Percentiles rank a stretch among this genome's conserved stretches.
Evolutionary conservation across 1,139 yeast genomes (phyloP).

Genomic region (Protomyces lactucae-debilis): DNA sequence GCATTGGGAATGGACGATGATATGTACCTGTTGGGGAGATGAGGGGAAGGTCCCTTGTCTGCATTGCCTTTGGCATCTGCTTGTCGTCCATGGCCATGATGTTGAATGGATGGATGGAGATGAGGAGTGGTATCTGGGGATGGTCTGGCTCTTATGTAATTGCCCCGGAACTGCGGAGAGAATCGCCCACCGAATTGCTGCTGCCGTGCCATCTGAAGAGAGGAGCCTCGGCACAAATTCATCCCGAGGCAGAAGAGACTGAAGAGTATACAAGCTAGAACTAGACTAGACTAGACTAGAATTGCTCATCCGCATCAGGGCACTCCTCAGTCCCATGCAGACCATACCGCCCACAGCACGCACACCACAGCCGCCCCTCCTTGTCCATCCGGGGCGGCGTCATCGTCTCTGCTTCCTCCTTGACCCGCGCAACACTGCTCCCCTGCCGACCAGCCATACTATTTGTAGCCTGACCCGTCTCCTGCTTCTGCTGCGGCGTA

Average conservation of each 20-base stretch:
- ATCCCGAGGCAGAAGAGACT: background rate
- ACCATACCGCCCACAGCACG: background rate
- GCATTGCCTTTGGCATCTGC: slow-evolving; percentile 16
- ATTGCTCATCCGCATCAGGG: background rate
- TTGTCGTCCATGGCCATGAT: slow-evolving; percentile 12
- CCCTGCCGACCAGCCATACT: too few relatives aligned
- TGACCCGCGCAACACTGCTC: too few relatives aligned
- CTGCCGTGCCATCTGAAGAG: background rate
- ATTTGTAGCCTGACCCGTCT: too few relatives aligned
- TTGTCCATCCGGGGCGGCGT: background rate
- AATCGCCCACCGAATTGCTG: background rate
- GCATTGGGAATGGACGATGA: background rate
- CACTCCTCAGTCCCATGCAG: background rate
- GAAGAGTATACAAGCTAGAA: background rate
- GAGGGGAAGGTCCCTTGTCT: slow-evolving; percentile 17
- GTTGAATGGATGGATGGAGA: background rate
- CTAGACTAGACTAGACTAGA: background rate
- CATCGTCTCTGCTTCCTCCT: background rate
- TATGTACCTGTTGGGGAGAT: background rate
- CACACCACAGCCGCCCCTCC: background rate
- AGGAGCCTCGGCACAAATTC: background rate
- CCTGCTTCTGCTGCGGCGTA: background rate
- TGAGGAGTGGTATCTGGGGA: background rate
- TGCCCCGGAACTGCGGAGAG: background rate
- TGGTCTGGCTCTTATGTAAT: background rate